Conservation (phyloP, 305 asterid species). For the Caryopteris hybrid region DNA sequence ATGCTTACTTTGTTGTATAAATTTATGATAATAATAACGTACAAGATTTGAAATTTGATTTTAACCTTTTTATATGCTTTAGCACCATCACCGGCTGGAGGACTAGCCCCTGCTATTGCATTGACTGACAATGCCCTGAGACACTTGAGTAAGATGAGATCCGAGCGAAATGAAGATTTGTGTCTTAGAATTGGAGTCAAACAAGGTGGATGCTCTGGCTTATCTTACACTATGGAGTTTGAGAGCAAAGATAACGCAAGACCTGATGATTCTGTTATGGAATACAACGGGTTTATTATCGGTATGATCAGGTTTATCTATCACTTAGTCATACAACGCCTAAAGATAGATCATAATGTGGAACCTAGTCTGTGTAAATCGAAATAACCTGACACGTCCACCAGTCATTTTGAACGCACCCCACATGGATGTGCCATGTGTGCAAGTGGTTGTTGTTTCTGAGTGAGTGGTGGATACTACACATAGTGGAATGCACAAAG, state of each 20-base stretch:
- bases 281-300: conserved; percentile 75
- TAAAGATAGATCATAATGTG: too few species aligned
- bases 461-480: too few species aligned
- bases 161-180: conserved; percentile 59
- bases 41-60: not conserved
- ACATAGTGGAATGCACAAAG: too few species aligned
- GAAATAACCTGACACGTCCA: too few species aligned
- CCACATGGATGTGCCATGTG: too few species aligned
- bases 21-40: not conserved
- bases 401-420: too few species aligned
- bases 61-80: not conserved
- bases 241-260: conserved; percentile 71
- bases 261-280: conserved; percentile 86
- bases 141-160: conserved; percentile 76
- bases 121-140: conserved; percentile 71
- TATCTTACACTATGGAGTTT: conserved; percentile 95
- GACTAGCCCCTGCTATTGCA: conserved; percentile 72
- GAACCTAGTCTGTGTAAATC: not conserved
- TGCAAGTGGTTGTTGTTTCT: too few species aligned
- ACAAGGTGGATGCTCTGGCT: conserved; percentile 98
- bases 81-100: conserved; percentile 67
- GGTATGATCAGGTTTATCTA: conserved; percentile 41
- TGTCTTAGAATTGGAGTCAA: conserved; percentile 91
- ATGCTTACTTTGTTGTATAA: not conserved
- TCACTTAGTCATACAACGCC: too few species aligned